Percentiles rank a stretch among this genome's conserved stretches.
Evolutionary conservation across 768 basidiomycete genomes (phyloP).

Genomic region (Hygrocybe coccinea): DNA sequence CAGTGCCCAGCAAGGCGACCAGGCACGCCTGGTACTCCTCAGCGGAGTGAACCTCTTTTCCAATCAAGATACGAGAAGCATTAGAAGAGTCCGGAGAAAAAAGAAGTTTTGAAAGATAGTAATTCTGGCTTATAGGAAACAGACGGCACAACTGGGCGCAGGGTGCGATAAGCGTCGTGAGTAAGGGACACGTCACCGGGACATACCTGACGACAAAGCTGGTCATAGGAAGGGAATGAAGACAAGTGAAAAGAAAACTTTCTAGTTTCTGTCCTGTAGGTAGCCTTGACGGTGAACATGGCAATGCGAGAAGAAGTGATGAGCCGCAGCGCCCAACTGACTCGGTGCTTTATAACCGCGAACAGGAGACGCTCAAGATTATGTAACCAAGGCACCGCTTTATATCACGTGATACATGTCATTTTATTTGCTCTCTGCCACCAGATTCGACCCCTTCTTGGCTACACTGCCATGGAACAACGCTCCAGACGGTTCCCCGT

Average conservation of each 20-base stretch:
- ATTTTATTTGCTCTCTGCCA: conserved; percentile 39
- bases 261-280: conserved; percentile 65
- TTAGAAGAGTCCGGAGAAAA: conserved; percentile 60
- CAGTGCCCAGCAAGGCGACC: conserved; percentile 44
- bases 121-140: conserved; percentile 57
- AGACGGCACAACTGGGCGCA: conserved; percentile 58
- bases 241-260: conserved; percentile 53
- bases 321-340: not conserved
- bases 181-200: conserved; percentile 1
- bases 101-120: conserved; percentile 61
- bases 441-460: conserved; percentile 54
- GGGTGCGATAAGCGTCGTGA: conserved; percentile 23
- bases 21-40: conserved; percentile 55
- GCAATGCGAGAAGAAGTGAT: conserved; percentile 21
- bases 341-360: not conserved
- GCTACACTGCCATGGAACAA: conserved; percentile 52
- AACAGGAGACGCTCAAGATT: conserved; percentile 3
- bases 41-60: conserved; percentile 51
- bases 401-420: conserved; percentile 1
- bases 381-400: not conserved
- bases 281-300: conserved; percentile 80
- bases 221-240: conserved; percentile 57
- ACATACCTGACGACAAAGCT: conserved; percentile 61
- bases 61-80: conserved; percentile 56
- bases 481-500: conserved; percentile 41